Conservation (phyloP, 768 basidiomycete species). For the Lentinus brumalis region DNA sequence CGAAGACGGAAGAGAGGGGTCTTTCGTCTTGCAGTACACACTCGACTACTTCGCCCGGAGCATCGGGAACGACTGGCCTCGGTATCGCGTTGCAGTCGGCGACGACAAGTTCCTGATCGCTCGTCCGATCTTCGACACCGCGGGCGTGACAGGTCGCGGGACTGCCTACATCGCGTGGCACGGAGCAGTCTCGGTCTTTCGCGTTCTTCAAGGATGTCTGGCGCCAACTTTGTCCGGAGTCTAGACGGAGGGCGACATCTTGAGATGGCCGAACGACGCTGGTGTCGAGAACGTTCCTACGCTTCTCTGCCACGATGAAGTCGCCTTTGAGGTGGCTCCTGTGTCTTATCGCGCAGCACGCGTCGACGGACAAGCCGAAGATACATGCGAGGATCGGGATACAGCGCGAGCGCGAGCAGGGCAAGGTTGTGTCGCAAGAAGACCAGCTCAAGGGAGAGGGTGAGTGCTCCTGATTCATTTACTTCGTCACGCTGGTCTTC, state of each 20-base stretch:
- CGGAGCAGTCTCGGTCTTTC: not conserved
- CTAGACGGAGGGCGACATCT: slow-evolving; percentile 1
- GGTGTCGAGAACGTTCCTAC: not conserved
- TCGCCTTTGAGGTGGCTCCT: not conserved
- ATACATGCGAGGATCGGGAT: too few species aligned
- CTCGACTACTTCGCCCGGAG: too few species aligned
- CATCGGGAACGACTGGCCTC: not conserved
- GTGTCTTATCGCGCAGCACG: too few species aligned
- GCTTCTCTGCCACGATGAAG: slow-evolving; percentile 1
- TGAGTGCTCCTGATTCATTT: too few species aligned
- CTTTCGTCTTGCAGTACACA: too few species aligned
- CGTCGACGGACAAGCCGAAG: too few species aligned
- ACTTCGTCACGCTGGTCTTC: too few species aligned
- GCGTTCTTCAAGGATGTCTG: slow-evolving; percentile 13
- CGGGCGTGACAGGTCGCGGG: not conserved
- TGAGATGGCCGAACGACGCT: not conserved
- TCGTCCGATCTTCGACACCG: not conserved
- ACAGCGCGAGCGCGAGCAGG: too few species aligned
- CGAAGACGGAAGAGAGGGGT: too few species aligned
- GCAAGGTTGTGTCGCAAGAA: too few species aligned
- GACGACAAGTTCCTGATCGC: slow-evolving; percentile 1
- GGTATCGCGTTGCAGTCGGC: slow-evolving; percentile 2
- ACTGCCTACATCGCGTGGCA: slow-evolving; percentile 10
- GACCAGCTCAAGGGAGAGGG: too few species aligned
- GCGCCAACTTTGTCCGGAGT: not conserved